Base-by-base conservation (phyloP, 2,329 filamentous ascomycete species). In the Hymenotorrendiella dingleyae region DNA sequence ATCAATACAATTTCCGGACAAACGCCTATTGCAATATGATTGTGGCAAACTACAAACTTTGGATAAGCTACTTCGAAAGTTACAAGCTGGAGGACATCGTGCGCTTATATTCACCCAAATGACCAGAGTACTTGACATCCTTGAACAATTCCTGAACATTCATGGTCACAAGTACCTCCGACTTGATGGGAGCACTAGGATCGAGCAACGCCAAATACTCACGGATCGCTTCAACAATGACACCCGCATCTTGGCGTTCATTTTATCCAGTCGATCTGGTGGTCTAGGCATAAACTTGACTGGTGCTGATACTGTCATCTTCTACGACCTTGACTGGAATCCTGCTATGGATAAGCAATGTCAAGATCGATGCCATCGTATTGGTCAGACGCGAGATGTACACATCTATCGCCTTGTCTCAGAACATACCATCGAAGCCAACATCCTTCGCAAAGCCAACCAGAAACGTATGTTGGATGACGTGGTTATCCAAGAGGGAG, bases 301-400 rank as follows among this genome's bases (percentile, higher is more conserved):
- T 0, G 93, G 93, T 36, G 93, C 93, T 4, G 93, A 97, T 63
- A 95, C 90, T 0, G 93, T 98, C 57, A 96, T 98, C 53, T 98
- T 98, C 65, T 98, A 97, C 66, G 93, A 98, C 59, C 82, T 97
- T 46, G 93, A 98, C 62, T 98, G 94, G 94, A 98, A 98, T 58
- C 93, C 93, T 0, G 93, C 94, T 39, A 98, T 98, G 93, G 93
- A 98, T 69, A 95, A 95, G 65, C 93, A 98, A 65, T 98, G 93
- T 58, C 94, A 98, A 67, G 94, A 98, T 63, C 80, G 93, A 57
- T 94, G 88, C 57, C 93, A 98, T 67, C 87, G 93, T 53, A 98
- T 98, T 54, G 93, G 93, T 2, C 93, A 98, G 64, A 97, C 93
- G 1, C 83, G 93, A 22, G 93, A 98, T 62, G 93, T 98, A 23